Conservation (phyloP, 371 early-diverging fungal genomes). For the Nematocida parisii region DNA sequence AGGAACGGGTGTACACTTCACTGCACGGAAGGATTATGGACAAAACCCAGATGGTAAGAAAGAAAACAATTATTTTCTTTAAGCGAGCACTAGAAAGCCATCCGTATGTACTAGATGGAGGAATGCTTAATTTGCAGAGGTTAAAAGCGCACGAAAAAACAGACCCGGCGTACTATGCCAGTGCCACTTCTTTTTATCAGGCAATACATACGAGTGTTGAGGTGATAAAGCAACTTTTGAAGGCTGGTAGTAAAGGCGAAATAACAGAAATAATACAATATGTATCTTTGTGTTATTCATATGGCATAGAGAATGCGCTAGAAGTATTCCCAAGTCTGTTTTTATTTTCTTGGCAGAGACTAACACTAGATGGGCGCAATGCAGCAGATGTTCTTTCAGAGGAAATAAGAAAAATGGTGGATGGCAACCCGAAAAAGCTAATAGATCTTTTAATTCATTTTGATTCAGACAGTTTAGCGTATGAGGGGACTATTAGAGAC, state of each 20-base stretch:
- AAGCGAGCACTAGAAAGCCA: constrained; percentile 63
- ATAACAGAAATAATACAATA: constrained; percentile 55
- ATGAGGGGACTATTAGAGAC: constrained; percentile 46
- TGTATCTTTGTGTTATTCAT: constrained; percentile 54
- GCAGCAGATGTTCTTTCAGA: constrained; percentile 38
- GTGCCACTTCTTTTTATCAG: constrained; percentile 22
- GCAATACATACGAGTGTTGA: constrained; percentile 26
- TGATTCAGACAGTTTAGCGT: constrained; percentile 36
- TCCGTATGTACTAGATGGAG: constrained; percentile 63
- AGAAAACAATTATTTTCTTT: constrained; percentile 63
- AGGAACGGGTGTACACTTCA: constrained; percentile 53
- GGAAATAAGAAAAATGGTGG: constrained; percentile 38
- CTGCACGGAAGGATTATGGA: constrained; percentile 64
- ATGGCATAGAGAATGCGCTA: constrained; percentile 62
- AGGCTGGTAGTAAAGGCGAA: constrained; percentile 46
- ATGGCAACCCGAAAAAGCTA: constrained; percentile 17
- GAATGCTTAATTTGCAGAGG: background rate
- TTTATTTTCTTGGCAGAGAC: constrained; percentile 41
- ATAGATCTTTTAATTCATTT: constrained; percentile 38
- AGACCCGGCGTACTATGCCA: constrained; percentile 16
- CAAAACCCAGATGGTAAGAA: constrained; percentile 68
- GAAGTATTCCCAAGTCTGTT: constrained; percentile 48
- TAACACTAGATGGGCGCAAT: constrained; percentile 46
- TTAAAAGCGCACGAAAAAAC: constrained; percentile 17
- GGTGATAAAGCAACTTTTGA: constrained; percentile 14